Conservation (phyloP, 169 alveolate genomes). For the Babesia sp. region DNA sequence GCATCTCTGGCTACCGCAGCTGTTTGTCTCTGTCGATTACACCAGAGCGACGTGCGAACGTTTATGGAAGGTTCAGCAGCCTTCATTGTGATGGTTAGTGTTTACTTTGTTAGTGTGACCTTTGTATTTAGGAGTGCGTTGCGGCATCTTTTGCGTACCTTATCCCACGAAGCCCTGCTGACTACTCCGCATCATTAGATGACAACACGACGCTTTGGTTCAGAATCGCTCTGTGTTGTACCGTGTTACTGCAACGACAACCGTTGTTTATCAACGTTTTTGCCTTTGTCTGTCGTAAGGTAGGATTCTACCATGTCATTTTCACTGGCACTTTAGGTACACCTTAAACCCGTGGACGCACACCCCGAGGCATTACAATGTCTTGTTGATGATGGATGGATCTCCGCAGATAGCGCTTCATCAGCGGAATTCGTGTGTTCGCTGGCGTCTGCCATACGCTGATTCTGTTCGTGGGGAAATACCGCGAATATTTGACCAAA, state of each 20-base stretch:
- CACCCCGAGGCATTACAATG: not conserved
- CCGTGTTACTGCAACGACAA: slow-evolving; percentile 35
- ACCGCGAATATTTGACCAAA: too few relatives aligned
- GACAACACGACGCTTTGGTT: not conserved
- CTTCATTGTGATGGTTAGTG: slow-evolving; percentile 32
- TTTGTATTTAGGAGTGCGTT: slow-evolving; percentile 21
- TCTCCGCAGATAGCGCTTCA: slow-evolving; percentile 24
- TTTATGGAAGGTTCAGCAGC: not conserved
- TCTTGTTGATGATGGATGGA: slow-evolving; percentile 24
- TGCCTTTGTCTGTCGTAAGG: slow-evolving; percentile 35
- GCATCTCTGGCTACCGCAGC: slow-evolving; percentile 43
- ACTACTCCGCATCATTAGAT: not conserved
- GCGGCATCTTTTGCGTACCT: slow-evolving; percentile 32
- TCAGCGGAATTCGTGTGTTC: slow-evolving; percentile 44
- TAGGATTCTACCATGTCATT: not conserved
- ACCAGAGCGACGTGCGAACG: slow-evolving; percentile 12
- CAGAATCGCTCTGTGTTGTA: slow-evolving; percentile 1
- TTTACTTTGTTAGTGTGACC: too few relatives aligned
- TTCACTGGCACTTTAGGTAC: slow-evolving; percentile 1
- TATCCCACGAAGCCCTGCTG: slow-evolving; percentile 7
- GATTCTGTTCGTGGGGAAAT: too few relatives aligned
- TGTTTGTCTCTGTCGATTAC: slow-evolving; percentile 32
- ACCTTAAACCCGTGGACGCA: not conserved
- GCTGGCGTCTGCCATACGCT: slow-evolving; percentile 27
- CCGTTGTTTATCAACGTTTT: slow-evolving; percentile 34